These are phyloP conservation scores for Zanthoxylum bungeanum DNA, from an alignment of 345 rosid genomes.

Conservation along the genomic window DNA sequence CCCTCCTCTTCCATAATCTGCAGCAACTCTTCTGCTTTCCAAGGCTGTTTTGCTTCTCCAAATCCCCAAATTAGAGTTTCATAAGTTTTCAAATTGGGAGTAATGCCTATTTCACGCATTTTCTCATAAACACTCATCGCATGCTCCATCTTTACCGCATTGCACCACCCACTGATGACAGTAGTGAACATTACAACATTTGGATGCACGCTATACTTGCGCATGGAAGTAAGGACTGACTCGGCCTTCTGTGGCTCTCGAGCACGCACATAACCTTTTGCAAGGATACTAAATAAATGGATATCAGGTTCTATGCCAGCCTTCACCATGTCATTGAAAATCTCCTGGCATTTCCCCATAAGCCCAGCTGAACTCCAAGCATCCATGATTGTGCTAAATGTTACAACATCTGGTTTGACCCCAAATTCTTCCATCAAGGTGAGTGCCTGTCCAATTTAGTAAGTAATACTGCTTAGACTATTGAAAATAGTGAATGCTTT, in stretches of 20 bases:
- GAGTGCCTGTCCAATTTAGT: conserved; percentile 42
- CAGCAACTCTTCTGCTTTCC: conserved; percentile 77
- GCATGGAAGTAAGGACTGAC: conserved; percentile 55
- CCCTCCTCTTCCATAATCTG: conserved; percentile 62
- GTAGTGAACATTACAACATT: conserved; percentile 89
- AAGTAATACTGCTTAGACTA: not conserved
- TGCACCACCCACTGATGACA: conserved; percentile 84
- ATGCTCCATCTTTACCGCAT: conserved; percentile 64
- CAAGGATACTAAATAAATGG: conserved; percentile 77
- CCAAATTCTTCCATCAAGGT: conserved; percentile 68
- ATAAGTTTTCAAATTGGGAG: conserved; percentile 72
- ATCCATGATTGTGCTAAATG: conserved; percentile 92
- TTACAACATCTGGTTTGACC: conserved; percentile 73
- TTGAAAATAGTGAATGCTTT: not conserved
- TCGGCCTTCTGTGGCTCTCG: conserved; percentile 75
- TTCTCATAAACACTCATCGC: conserved; percentile 54
- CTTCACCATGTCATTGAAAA: conserved; percentile 71
- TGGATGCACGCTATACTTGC: conserved; percentile 47
- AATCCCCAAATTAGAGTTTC: conserved; percentile 92
- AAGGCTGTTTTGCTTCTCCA: conserved; percentile 80
- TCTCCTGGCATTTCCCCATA: conserved; percentile 82
- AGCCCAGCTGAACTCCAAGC: conserved; percentile 86
- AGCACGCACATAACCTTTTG: conserved; percentile 78
- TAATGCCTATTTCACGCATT: conserved; percentile 53
- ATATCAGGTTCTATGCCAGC: conserved; percentile 73